Conservation (phyloP, 1,284 basidiomycete genomes). For the Puccinia coronata region DNA sequence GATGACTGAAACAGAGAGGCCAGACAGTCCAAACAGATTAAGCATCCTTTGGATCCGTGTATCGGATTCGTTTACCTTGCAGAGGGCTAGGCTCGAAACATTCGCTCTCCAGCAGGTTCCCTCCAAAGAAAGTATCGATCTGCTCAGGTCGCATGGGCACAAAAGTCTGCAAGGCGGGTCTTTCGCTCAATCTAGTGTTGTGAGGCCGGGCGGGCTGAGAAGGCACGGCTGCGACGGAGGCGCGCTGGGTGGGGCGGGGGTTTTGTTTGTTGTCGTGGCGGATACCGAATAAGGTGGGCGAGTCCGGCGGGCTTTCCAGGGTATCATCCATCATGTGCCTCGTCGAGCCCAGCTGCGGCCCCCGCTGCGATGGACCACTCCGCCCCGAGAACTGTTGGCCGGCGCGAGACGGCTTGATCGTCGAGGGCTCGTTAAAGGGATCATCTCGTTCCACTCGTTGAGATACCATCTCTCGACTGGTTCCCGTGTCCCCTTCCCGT, state of each 20-base stretch:
- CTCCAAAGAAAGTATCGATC: conserved; percentile 42
- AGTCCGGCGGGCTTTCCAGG: conserved; percentile 13
- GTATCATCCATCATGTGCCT: background rate
- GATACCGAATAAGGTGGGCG: conserved; percentile 45
- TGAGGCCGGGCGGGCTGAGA: background rate
- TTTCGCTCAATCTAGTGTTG: background rate
- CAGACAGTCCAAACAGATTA: background rate
- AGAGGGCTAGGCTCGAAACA: conserved; percentile 42
- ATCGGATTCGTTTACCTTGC: conserved; percentile 38
- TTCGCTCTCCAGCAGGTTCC: conserved; percentile 44
- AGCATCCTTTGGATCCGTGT: conserved; percentile 23
- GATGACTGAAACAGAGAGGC: background rate
- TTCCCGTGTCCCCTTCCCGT: background rate
- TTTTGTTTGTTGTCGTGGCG: background rate
- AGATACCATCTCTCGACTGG: background rate
- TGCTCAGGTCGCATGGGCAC: conserved; percentile 38
- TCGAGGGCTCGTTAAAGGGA: conserved; percentile 28
- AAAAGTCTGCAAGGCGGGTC: conserved; percentile 21
- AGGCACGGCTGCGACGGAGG: background rate
- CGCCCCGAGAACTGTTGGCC: background rate
- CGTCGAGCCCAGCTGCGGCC: background rate
- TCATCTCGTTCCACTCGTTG: conserved; percentile 16
- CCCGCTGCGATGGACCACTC: background rate
- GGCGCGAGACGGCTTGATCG: background rate
- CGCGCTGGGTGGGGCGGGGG: background rate